These are phyloP conservation scores for Leccinum subgranulosum DNA, from an alignment of 768 basidiomycete genomes.

Conservation along the genomic window DNA sequence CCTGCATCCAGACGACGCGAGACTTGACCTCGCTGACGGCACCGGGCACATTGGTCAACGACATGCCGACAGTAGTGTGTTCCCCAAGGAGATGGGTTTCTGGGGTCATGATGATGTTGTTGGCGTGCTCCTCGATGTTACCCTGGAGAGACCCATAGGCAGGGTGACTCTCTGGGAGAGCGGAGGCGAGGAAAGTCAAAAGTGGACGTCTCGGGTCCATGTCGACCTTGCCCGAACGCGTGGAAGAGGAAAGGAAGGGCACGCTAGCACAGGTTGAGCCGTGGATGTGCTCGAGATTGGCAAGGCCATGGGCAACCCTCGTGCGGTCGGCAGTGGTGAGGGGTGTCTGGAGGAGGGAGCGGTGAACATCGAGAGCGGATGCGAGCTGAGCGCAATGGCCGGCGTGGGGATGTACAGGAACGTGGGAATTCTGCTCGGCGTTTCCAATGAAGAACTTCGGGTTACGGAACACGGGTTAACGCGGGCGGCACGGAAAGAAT, in stretches of 20 bases:
- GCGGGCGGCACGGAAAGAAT: not conserved
- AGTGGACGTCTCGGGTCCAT: constrained; percentile 53
- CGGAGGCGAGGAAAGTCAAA: constrained; percentile 49
- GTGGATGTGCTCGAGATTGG: no score
- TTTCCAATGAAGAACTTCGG: constrained; percentile 74
- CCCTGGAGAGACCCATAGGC: no score
- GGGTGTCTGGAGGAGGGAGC: constrained; percentile 27
- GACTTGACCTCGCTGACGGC: constrained; percentile 80
- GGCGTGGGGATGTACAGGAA: constrained; percentile 16
- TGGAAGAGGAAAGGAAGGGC: no score
- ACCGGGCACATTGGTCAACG: constrained; percentile 53
- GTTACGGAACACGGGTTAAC: constrained; percentile 7
- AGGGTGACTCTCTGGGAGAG: no score
- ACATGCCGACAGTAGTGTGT: no score
- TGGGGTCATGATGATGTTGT: not conserved
- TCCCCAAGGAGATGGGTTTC: no score
- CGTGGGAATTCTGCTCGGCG: constrained; percentile 27
- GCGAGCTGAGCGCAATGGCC: constrained; percentile 30
- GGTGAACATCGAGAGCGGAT: constrained; percentile 30
- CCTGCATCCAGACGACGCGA: constrained; percentile 75
- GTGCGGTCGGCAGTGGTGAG: constrained; percentile 10
- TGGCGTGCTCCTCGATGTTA: no score
- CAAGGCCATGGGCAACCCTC: constrained; percentile 15
- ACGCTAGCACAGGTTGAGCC: no score
- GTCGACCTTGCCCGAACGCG: constrained; percentile 8